Conservation (phyloP, 2,329 filamentous ascomycete genomes). For the Dactylellina cionopaga region DNA sequence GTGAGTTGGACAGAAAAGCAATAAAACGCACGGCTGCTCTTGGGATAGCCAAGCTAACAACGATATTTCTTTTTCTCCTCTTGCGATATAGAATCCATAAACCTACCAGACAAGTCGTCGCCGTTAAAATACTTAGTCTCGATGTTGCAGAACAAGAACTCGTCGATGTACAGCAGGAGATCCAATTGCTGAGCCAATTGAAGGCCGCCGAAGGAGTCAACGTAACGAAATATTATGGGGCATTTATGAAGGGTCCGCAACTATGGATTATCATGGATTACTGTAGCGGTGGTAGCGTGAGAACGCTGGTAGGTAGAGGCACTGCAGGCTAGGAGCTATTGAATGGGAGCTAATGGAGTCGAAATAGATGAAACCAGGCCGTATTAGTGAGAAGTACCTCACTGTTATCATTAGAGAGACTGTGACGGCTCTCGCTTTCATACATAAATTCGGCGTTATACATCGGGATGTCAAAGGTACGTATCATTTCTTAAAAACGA, state of each 20-base stretch:
- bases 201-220: conserved; percentile 79
- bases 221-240: conserved; percentile 83
- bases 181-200: conserved; percentile 75
- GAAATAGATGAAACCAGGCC: conserved; percentile 73
- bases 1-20: conserved; percentile 40
- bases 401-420: conserved; percentile 74
- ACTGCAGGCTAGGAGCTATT: conserved; percentile 61
- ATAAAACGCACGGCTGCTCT: not conserved
- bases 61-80: not conserved
- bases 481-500: conserved; percentile 9
- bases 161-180: conserved; percentile 75
- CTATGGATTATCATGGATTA: conserved; percentile 92
- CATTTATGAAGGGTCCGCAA: conserved; percentile 77
- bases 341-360: conserved; percentile 50
- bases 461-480: conserved; percentile 76
- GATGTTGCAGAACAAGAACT: conserved; percentile 80
- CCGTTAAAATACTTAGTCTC: conserved; percentile 85
- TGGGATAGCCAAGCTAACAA: conserved; percentile 7
- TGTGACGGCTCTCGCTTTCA: conserved; percentile 73
- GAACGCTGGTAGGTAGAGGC: conserved; percentile 68
- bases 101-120: conserved; percentile 67
- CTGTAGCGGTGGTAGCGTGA: conserved; percentile 84
- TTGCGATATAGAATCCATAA: conserved; percentile 55
- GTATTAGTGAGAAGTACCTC: conserved; percentile 76
- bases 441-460: conserved; percentile 75